Base-by-base conservation (phyloP, 495 filamentous ascomycete species). In the Geoglossum glabrum region DNA sequence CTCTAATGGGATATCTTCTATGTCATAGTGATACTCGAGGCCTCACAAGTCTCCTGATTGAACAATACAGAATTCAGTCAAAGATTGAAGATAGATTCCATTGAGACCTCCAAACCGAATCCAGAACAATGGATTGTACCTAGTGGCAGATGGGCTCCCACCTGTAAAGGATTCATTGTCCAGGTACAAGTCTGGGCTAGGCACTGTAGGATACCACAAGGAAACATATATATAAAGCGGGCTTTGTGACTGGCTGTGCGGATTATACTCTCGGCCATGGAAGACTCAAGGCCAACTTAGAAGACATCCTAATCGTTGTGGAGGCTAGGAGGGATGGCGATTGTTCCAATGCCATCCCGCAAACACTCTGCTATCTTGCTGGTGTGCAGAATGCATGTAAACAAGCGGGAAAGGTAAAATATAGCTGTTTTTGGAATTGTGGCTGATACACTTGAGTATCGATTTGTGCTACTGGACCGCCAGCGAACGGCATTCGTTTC, bases 1-100 rank as follows among this genome's bases (percentile, higher is more conserved):
- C 52, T 61, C 58, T 10, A 43, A 27, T 54, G 61, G 55, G 47
- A 40, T 55, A 30, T 60, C 19, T 34, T 61, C 46, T 19, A 55
- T 63, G 52, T 63, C 50, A 50, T 63, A 61, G 25, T 63, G 52
- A 33, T 61, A 63, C 49, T 63, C 61, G 59, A 63, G 46, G 46
- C 58, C 46, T 34, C 54, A 55, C 30, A 63, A 43, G 17, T 11
- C 15, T 30, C 54, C 59, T 58, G 27, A 47, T 34, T 40, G 59
- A 47, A 45, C 55, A 45, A 63, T 59, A 58, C 52, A 54, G 55
- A 63, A 34, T 34, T 56, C 58, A 38, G 58, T 63, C 61, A 63
- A 50, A 59, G 33, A 55, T 28, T 46, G 54, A 49, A 63, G 61
- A 58, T 61, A 63, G 50, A 51, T 59, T 23, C 61, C 61, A 57